Evolutionary conservation across 1,284 basidiomycete genomes (phyloP), one percentile per base, ranked within the genome.

Genomic region (Anthracocystis panici-leucophaei): DNA sequence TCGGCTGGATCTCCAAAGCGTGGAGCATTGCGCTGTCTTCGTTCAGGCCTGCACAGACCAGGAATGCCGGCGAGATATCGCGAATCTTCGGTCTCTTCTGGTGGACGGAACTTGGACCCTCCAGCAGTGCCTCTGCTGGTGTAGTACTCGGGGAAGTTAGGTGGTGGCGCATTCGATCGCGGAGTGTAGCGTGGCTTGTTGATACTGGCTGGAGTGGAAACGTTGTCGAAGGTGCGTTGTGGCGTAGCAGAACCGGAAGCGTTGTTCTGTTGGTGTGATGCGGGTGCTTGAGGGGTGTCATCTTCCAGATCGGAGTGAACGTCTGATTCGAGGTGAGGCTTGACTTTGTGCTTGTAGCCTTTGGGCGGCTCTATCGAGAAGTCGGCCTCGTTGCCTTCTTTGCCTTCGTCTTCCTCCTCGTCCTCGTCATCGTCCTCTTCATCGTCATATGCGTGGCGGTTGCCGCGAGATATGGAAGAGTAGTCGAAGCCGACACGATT

Each of bases 401-500:
- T 52, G 1, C 64, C 52, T 2, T 63, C 60, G 1, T 64, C 56
- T 1, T 70, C 54, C 14, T 67, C 62, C 18, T 70, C 66, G 31
- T 66, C 50, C 12, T 52, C 48, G 8, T 35, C 38, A 21, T 46
- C 49, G 0, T 27, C 57, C 29, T 65, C 64, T 8, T 48, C 45
- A 11, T 67, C 46, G 20, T 53, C 67, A 20, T 64, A 45, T 38
- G 38, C 53, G n/a, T 31, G 44, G 23, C 57, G 59, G 16, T 44
- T 18, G n/a, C 57, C 50, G n/a, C 65, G 65, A 18, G 69, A 51
- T 23, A 77, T 45, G n/a, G 55, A 23, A 18, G 65, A 60, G 46
- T 77, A 77, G 57, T 77, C 69, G 51, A 77, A 77, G 50, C 59
- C 65, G 48, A 73, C 69, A 14, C 70, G 74, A 21, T 77, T 77